Evolutionary conservation across 176 grass and related monocot genomes (phyloP).

Genomic region (Raddia guianensis): DNA sequence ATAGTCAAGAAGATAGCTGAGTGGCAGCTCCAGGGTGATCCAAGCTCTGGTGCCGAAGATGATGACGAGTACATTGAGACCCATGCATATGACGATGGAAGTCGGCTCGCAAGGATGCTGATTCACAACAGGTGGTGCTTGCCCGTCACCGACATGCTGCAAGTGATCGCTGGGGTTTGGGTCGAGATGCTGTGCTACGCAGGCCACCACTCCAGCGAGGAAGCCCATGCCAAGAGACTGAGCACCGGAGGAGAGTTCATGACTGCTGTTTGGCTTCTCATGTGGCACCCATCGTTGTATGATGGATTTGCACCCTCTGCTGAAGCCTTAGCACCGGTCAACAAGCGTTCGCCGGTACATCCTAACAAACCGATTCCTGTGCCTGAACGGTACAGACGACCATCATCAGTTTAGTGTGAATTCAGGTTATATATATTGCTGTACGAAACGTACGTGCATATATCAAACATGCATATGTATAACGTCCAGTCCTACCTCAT

Average conservation of each 20-base stretch:
- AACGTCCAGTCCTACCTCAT: too few species aligned
- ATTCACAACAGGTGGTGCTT: neutral
- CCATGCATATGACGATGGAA: neutral
- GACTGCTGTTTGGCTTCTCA: neutral
- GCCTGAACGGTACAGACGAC: too few species aligned
- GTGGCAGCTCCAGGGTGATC: neutral
- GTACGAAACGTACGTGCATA: too few species aligned
- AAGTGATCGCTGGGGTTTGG: neutral
- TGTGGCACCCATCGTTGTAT: neutral
- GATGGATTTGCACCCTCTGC: neutral
- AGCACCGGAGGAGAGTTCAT: constrained; percentile 14
- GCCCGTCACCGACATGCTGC: neutral
- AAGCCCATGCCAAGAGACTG: constrained; percentile 14
- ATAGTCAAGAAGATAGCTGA: neutral
- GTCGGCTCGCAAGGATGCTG: neutral
- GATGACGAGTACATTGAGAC: neutral
- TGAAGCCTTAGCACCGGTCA: neutral
- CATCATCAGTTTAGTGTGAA: too few species aligned
- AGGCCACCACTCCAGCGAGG: neutral
- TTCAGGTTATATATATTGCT: too few species aligned
- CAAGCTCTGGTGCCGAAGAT: neutral
- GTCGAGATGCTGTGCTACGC: constrained; percentile 13
- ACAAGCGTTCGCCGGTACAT: too few species aligned
- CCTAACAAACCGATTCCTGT: too few species aligned
- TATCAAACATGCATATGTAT: too few species aligned